A percentile compares a stretch with the other conserved stretches of the same genome.
phyloP scores from a whole-genome alignment of 225 moss, liverwort and hornwort genomes.

The Climacium dendroides region DNA sequence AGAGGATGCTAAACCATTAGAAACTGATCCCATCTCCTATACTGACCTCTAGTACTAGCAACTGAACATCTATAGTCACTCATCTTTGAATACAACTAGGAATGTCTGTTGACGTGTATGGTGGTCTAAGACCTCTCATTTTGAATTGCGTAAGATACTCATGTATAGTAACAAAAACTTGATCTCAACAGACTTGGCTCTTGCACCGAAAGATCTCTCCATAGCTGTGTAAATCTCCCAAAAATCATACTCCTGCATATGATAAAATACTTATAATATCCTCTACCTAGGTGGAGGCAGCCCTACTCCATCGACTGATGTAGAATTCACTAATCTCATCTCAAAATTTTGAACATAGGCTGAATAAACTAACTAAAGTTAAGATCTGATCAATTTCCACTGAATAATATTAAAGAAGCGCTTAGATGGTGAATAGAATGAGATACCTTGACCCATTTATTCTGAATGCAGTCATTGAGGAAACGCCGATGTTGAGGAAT shows the following conservation, averaged over 20 bases:
- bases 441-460: conserved; percentile 89
- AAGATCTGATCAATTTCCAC: background rate
- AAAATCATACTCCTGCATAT: background rate
- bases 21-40: background rate
- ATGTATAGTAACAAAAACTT: background rate
- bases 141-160: background rate
- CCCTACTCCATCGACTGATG: background rate
- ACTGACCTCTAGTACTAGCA: background rate
- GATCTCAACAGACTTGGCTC: background rate
- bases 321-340: background rate
- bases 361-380: background rate
- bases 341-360: background rate
- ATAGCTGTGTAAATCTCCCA: background rate
- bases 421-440: background rate
- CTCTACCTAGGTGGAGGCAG: background rate
- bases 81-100: background rate
- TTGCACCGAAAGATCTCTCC: background rate
- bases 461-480: conserved; percentile 71
- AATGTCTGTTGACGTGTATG: background rate
- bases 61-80: background rate
- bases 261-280: background rate
- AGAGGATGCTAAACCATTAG: background rate
- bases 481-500: conserved; percentile 91
- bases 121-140: background rate
- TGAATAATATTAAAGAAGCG: background rate